These are phyloP conservation scores for Canna indica DNA, from an alignment of 176 grass and related monocot species.

Conservation along the genomic window DNA sequence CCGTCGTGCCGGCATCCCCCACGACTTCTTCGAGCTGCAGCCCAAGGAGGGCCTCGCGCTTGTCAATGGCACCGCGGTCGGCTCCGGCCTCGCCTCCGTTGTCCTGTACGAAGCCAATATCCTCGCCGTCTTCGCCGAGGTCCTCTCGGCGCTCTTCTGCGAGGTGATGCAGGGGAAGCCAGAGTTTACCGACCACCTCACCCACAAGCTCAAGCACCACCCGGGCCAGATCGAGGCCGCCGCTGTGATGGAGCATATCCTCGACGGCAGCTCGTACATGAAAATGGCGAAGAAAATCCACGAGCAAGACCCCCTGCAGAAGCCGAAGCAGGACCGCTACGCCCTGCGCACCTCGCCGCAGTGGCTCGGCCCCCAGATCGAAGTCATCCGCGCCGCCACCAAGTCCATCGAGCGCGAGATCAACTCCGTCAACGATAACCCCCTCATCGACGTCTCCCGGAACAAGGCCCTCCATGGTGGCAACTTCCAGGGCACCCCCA, in stretches of 20 bases:
- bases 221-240: conserved; percentile 88
- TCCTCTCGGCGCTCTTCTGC: conserved; percentile 70
- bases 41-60: conserved; percentile 93
- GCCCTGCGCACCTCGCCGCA: conserved; percentile 89
- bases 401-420: conserved; percentile 95
- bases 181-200: conserved; percentile 84
- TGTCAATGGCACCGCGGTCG: conserved; percentile 88
- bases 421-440: conserved; percentile 98
- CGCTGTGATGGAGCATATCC: conserved; percentile 82
- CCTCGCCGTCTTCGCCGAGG: conserved; percentile 50
- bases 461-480: conserved; percentile 75
- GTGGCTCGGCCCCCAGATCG: conserved; percentile 91
- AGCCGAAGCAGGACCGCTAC: conserved; percentile 91
- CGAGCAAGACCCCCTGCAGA: conserved; percentile 74
- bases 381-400: conserved; percentile 79
- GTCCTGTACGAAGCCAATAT: conserved; percentile 83
- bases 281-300: conserved; percentile 65
- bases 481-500: conserved; percentile 94
- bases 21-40: conserved; percentile 72
- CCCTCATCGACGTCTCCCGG: conserved; percentile 77
- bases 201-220: conserved; percentile 95
- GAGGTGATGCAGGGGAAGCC: conserved; percentile 93
- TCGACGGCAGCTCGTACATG: conserved; percentile 89
- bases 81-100: conserved; percentile 60
- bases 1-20: conserved; percentile 10